phyloP scores from a whole-genome alignment of 768 basidiomycete species.

The Tylopilus plumbeoviolaceoides region DNA sequence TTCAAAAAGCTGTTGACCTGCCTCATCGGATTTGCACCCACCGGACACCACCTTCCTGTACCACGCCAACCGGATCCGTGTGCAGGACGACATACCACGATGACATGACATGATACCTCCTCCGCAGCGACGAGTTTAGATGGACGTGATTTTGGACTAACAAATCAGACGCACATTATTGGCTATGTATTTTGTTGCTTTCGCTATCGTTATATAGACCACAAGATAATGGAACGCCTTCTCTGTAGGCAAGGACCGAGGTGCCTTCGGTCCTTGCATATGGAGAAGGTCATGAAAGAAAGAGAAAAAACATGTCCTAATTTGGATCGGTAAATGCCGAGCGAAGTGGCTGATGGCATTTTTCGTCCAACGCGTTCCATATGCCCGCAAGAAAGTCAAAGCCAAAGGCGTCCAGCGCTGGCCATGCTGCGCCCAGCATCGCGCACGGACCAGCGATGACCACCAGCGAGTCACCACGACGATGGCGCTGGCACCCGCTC shows the following conservation, averaged over 20 bases:
- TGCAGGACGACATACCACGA: constrained; percentile 23
- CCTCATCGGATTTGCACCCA: too few relatives aligned
- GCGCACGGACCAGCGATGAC: constrained; percentile 17
- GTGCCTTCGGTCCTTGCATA: constrained; percentile 26
- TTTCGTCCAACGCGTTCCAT: constrained; percentile 16
- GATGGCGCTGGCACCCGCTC: constrained; percentile 63
- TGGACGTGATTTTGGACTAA: constrained; percentile 16
- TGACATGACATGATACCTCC: constrained; percentile 21
- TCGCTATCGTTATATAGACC: background rate
- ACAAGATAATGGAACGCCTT: constrained; percentile 9
- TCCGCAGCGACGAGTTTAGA: constrained; percentile 5
- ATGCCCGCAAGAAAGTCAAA: constrained; percentile 45
- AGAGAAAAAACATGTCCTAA: constrained; percentile 9
- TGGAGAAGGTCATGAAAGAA: constrained; percentile 17
- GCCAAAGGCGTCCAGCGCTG: constrained; percentile 41
- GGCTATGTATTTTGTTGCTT: constrained; percentile 22
- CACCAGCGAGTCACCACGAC: constrained; percentile 8
- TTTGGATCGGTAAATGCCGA: constrained; percentile 22
- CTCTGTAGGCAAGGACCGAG: constrained; percentile 26
- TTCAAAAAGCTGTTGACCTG: constrained; percentile 40
- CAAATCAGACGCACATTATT: constrained; percentile 12
- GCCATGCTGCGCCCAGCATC: background rate
- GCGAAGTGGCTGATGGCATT: constrained; percentile 19
- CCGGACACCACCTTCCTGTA: background rate
- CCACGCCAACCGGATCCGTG: constrained; percentile 5